Evolutionary conservation across 2,329 filamentous ascomycete species (phyloP), one percentile per base, ranked within the genome.

Genomic region (Nectriaceae sp.): DNA sequence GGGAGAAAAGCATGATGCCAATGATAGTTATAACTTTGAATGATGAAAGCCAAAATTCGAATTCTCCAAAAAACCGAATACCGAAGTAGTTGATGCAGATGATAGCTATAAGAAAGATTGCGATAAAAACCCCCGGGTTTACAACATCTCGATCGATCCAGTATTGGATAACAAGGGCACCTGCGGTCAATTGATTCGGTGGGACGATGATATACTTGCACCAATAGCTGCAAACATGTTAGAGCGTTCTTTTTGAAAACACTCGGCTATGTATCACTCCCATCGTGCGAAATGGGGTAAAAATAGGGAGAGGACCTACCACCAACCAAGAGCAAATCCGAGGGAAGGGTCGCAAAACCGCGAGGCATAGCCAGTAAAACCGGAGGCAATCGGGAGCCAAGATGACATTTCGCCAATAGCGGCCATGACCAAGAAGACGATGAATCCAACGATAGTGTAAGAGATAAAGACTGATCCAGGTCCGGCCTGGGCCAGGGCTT

Each of bases 121-220:
- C 79, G 46, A 95, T 91, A 72, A 84, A 94, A 11, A 93, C 87
- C 42, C 88, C 89, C 0, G 89, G 85, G 62, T 93, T 92, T 47
- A 93, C 76, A 37, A 70, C 74, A 0, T 87, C 79, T 21, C 80
- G 71, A 1, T 75, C 66, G 11, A 89, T 72, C 90, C 90, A 95
- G 61, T 84, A 91, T 57, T 87, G 83, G 49, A 95, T 87, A 48
- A 93, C 87, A 31, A 95, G 70, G 4, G 88, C 82, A n/a, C 80
- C 83, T 21, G 90, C 90, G 1, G 89, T 94, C 33, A 95, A 74
- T 66, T 95, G 89, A 63, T 94, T 94, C 1, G 90, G 89, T 1
- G 88, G 91, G 42, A 89, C 80, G 61, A 95, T 92, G 65, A 94
- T 89, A 67, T 94, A 94, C 82, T 92, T 80, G 71, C 85, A 80